Evolutionary conservation across 2,329 filamentous ascomycete species (phyloP).

Genomic region (Penicillium sp.): DNA sequence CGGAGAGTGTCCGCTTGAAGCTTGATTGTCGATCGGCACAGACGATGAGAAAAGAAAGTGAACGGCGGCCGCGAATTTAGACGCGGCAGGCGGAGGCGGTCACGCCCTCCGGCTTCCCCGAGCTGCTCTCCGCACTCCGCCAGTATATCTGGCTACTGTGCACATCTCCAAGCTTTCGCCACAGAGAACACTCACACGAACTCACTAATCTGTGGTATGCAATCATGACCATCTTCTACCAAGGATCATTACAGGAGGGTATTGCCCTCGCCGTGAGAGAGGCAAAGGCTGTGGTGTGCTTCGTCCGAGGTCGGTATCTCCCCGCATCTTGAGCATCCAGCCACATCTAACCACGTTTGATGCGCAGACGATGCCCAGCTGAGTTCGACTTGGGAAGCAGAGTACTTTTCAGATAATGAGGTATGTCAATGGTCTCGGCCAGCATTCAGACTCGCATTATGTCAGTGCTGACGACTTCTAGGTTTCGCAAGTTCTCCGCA

Average conservation of each 20-base stretch:
- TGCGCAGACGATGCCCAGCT: slow-evolving; percentile 66
- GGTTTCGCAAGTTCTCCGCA: slow-evolving; percentile 59
- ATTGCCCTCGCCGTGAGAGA: slow-evolving; percentile 74
- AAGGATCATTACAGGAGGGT: slow-evolving; percentile 77
- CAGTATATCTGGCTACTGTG: neutral
- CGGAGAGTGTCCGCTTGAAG: neutral
- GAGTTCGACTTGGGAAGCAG: slow-evolving; percentile 71
- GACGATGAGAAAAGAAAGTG: neutral
- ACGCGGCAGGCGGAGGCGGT: slow-evolving; percentile 22
- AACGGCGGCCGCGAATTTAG: slow-evolving; percentile 17
- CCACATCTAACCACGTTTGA: slow-evolving; percentile 13
- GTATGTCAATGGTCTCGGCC: slow-evolving; percentile 43
- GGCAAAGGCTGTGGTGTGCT: slow-evolving; percentile 78
- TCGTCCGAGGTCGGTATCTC: slow-evolving; percentile 68
- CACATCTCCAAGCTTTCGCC: neutral
- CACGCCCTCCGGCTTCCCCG: slow-evolving; percentile 28
- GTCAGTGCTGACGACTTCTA: slow-evolving; percentile 35
- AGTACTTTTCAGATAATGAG: slow-evolving; percentile 59
- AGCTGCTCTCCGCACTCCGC: slow-evolving; percentile 23
- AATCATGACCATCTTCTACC: slow-evolving; percentile 69
- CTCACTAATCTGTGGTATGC: slow-evolving; percentile 7
- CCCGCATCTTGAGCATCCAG: slow-evolving; percentile 15
- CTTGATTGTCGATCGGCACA: neutral
- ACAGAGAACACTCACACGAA: neutral
- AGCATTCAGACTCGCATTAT: neutral